Conservation (phyloP, 192 early-diverging fungal species). For the Geranomyces variabilis region DNA sequence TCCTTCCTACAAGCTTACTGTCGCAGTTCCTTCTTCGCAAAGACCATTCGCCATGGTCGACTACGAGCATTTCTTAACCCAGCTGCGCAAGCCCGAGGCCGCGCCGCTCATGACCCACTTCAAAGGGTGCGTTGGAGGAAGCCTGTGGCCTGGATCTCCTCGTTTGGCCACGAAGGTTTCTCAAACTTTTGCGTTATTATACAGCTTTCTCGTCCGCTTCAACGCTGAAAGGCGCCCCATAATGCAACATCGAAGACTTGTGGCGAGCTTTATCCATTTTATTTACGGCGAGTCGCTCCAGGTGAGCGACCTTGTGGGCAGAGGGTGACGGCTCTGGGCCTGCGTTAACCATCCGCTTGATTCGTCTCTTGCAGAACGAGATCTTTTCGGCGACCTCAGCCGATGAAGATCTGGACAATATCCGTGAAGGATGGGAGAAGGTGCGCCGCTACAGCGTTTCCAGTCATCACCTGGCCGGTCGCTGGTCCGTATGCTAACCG, state of each 20-base stretch:
- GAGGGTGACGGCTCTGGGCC: no score
- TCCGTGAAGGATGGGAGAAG: slow-evolving; percentile 62
- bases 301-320: neutral
- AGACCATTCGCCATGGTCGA: slow-evolving; percentile 34
- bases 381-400: slow-evolving; percentile 38
- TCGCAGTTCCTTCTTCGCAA: no score
- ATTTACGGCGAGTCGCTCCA: slow-evolving; percentile 44
- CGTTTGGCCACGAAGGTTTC: no score
- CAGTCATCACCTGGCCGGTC: neutral
- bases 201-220: slow-evolving; percentile 49
- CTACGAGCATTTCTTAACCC: slow-evolving; percentile 50
- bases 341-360: neutral
- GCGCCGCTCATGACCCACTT: slow-evolving; percentile 41
- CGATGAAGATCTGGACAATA: slow-evolving; percentile 49
- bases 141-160: neutral
- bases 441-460: slow-evolving; percentile 31
- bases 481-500: no score
- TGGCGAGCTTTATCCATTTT: slow-evolving; percentile 43
- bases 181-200: neutral
- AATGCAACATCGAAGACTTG: slow-evolving; percentile 46
- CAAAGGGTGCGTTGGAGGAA: slow-evolving; percentile 26
- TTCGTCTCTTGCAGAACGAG: slow-evolving; percentile 40
- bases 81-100: slow-evolving; percentile 40
- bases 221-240: slow-evolving; percentile 37
- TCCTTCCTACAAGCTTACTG: no score